Percentiles rank a stretch among this genome's conserved stretches.
Conservation (phyloP, 2,329 filamentous ascomycete genomes). For the Pestalotiopsis sp. region DNA sequence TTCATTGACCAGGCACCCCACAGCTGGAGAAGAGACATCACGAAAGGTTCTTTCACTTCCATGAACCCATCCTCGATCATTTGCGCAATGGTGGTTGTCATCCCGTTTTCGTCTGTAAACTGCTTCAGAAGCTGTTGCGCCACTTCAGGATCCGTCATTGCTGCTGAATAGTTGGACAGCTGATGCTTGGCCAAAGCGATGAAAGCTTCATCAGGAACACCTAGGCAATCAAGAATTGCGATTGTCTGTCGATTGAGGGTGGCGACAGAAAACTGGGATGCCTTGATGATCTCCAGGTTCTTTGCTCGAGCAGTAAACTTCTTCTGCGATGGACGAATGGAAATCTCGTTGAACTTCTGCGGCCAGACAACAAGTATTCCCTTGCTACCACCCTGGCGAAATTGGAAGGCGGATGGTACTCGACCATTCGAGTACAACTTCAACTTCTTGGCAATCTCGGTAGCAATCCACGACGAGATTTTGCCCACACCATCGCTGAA, state of each 20-base stretch:
- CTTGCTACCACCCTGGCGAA: conserved; percentile 90
- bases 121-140: conserved; percentile 72
- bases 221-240: conserved; percentile 77
- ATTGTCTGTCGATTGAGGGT: conserved; percentile 92
- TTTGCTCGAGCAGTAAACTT: conserved; percentile 79
- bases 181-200: conserved; percentile 67
- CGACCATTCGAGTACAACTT: conserved; percentile 56
- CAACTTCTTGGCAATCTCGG: conserved; percentile 73
- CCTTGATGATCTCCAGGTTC: conserved; percentile 82
- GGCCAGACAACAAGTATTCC: conserved; percentile 81
- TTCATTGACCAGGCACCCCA: conserved; percentile 93
- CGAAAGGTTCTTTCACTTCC: conserved; percentile 73
- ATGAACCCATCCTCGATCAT: conserved; percentile 85
- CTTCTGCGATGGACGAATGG: conserved; percentile 81
- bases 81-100: conserved; percentile 71
- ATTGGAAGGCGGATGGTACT: conserved; percentile 84
- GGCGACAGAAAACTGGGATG: conserved; percentile 75
- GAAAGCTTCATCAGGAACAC: conserved; percentile 71
- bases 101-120: conserved; percentile 84
- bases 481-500: conserved; percentile 95
- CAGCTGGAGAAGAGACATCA: conserved; percentile 75
- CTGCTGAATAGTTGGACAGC: conserved; percentile 67
- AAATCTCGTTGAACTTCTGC: conserved; percentile 67
- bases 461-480: conserved; percentile 78
- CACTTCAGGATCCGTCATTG: conserved; percentile 65